These are phyloP conservation scores for Vitis vinifera DNA, from an alignment of 164 flowering plant species.

Conservation along the genomic window DNA sequence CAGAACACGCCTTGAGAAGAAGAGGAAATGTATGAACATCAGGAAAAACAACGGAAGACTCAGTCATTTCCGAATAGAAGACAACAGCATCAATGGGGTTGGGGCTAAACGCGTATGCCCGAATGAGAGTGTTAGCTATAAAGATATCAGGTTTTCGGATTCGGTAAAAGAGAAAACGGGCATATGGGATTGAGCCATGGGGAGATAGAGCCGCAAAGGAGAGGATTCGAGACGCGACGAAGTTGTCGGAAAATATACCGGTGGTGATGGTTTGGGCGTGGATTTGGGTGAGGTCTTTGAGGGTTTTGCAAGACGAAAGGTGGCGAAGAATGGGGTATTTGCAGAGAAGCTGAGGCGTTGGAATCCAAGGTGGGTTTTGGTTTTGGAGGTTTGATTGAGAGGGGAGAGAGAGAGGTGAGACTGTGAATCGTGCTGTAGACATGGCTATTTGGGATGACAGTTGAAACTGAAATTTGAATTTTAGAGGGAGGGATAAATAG, in stretches of 20 bases:
- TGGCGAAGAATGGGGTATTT: conserved; percentile 25
- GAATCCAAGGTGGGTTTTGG: conserved; percentile 26
- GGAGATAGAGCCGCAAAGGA: conserved; percentile 35
- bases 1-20: conserved; percentile 29
- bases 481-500: background rate
- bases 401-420: background rate
- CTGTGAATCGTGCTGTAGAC: background rate
- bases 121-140: conserved; percentile 23
- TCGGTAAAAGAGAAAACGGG: conserved; percentile 21
- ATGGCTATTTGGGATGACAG: conserved; percentile 4
- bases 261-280: conserved; percentile 34
- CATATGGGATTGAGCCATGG: conserved; percentile 24
- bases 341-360: conserved; percentile 19
- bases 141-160: conserved; percentile 27
- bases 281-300: conserved; percentile 32
- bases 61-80: conserved; percentile 19
- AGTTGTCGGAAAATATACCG: conserved; percentile 23
- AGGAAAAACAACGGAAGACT: conserved; percentile 17
- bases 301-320: conserved; percentile 29
- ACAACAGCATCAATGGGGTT: conserved; percentile 22
- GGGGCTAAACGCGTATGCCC: conserved; percentile 20
- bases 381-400: background rate
- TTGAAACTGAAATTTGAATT: conserved; percentile 8
- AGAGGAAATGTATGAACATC: conserved; percentile 24
- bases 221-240: conserved; percentile 32